A percentile compares a stretch with the other conserved stretches of the same genome.
Conservation (phyloP, 305 asterid genomes). For the Fraxinus platypoda region DNA sequence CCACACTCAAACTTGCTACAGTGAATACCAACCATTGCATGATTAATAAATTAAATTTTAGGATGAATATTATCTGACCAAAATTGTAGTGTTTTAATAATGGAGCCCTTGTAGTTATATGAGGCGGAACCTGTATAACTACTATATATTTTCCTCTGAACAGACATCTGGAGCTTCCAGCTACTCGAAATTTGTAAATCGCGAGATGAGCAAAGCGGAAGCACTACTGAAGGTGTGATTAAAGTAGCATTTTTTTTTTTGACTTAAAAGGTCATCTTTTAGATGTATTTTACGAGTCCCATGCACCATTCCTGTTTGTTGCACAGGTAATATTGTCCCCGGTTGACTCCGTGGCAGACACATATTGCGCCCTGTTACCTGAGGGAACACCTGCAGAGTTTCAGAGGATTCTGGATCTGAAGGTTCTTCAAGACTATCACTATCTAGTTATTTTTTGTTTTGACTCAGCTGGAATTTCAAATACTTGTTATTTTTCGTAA, state of each 20-base stretch:
- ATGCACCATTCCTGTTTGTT: slow-evolving; percentile 22
- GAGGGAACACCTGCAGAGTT: slow-evolving; percentile 91
- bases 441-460: slow-evolving; percentile 1
- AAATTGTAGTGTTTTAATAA: background rate
- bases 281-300: slow-evolving; percentile 20
- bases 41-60: background rate
- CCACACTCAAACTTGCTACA: background rate
- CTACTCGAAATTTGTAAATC: slow-evolving; percentile 88
- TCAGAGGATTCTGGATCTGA: slow-evolving; percentile 91
- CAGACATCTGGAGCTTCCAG: slow-evolving; percentile 86
- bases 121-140: background rate
- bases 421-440: slow-evolving; percentile 49
- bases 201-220: slow-evolving; percentile 99
- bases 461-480: background rate
- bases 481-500: background rate
- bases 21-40: background rate
- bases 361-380: slow-evolving; percentile 93
- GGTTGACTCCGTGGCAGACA: slow-evolving; percentile 90
- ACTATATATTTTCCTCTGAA: slow-evolving; percentile 21
- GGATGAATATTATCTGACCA: background rate
- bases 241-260: slow-evolving; percentile 7
- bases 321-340: slow-evolving; percentile 91
- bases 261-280: slow-evolving; percentile 11
- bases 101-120: background rate
- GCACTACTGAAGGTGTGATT: slow-evolving; percentile 79